Evolutionary conservation across 2,329 filamentous ascomycete species (phyloP), one percentile per base, ranked within the genome.

Genomic region (Claviceps spartinae): DNA sequence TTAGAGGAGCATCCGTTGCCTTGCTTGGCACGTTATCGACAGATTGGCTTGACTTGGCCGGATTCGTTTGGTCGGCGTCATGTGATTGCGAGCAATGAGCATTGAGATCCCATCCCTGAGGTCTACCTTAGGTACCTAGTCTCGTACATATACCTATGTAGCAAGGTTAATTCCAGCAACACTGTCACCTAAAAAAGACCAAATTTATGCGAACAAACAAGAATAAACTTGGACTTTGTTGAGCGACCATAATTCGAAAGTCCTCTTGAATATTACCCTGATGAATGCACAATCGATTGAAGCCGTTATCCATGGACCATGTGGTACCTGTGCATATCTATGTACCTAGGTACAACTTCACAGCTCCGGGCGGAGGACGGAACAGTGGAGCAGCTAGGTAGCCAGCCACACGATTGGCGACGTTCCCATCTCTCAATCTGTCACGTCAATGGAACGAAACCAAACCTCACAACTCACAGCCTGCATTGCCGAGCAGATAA

Each of bases 381-480:
- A 30, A 51, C 41, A 30, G 46, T 52, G 50, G 45, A 37, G 49
- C 53, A 54, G 56, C 54, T 58, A 60, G 54, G 54, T 49, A 50
- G 49, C 49, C 49, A 34, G 30, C 30, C 30, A 34, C 30, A 55
- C 50, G 46, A 38, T 45, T 41, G 48, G 51, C 51, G 55, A 59
- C 57, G 51, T 59, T 55, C 50, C 41, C 44, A 36, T 51, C 53
- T 49, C 53, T 53, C 54, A 37, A 52, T 52, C 55, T 54, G 47
- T 54, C 55, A 54, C 54, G 49, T 55, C 48, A 44, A 54, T 52
- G 36, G 41, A 46, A 37, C 20, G 47, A 36, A 48, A 52, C 42
- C 8, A 34, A 34, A 11, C 30, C 30, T 34, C 30, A 34, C 30
- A 30, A 30, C 42, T 52, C 42, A 50, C 40, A 49, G 18, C 36